Evolutionary conservation across 2,329 filamentous ascomycete species (phyloP).

Genomic region (Claviceps maximensis): DNA sequence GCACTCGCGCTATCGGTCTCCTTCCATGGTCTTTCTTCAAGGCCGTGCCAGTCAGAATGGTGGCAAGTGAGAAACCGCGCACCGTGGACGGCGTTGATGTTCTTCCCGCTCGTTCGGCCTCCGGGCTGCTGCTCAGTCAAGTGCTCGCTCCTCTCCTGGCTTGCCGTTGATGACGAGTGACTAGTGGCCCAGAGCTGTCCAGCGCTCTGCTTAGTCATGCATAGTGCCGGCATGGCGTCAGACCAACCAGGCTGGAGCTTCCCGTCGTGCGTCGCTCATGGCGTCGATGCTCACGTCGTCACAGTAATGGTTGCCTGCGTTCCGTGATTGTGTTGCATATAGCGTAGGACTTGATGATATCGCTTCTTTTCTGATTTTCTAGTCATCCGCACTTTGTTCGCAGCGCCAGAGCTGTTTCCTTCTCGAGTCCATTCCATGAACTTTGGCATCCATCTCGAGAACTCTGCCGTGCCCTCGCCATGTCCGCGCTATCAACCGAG

Average conservation of each 20-base stretch:
- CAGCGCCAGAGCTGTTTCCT: not conserved
- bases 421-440: not conserved
- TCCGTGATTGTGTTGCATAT: not conserved
- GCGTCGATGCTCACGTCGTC: not conserved
- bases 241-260: not conserved
- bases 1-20: no score
- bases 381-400: not conserved
- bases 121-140: no score
- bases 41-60: no score
- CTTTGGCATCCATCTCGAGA: not conserved
- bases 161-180: not conserved
- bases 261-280: not conserved
- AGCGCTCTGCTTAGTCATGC: not conserved
- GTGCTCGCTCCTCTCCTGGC: no score
- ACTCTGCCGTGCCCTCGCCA: conserved; percentile 10
- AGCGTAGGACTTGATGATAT: not conserved
- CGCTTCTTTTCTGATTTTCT: not conserved
- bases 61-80: no score
- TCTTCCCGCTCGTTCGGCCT: not conserved
- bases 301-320: not conserved
- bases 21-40: no score
- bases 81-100: not conserved
- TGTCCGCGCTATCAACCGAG: conserved; percentile 33
- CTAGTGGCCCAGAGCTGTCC: not conserved
- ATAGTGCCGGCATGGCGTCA: not conserved